Base-by-base conservation (phyloP, 805 yeast genomes). In the Wickerhamiella nectarea region DNA sequence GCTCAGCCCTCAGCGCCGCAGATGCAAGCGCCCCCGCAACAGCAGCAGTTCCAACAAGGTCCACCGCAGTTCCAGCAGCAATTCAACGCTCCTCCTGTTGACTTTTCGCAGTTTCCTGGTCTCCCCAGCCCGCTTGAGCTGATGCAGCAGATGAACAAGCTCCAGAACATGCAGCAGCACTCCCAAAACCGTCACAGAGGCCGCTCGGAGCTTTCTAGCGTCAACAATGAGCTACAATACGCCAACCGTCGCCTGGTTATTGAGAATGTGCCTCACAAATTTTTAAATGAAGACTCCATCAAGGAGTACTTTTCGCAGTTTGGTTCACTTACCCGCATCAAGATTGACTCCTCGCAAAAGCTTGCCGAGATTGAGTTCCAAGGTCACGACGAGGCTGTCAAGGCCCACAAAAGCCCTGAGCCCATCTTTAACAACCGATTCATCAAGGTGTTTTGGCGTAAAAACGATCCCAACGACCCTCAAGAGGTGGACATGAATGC, bases 371-470 rank as follows among this genome's bases (percentile, higher is more conserved):
- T 70, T n/a, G 68, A 62, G 38, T 70, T 57, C 47, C 54, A 48
- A 6, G 52, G 56, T 12, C 66, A 62, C 36, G 62, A 57, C 21
- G 50, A 57, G 47, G 75, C 75, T 2, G 55, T 52, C 8, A 57
- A 50, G 6, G 75, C 75, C 1, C 70, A 70, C 65, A 38, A 52
- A 5, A 59, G 62, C 22, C 70, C 74, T 1, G 60, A 55, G 3
- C 68, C 74, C 5, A 63, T 71, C 12, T 70, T 70, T 48, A 65
- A 63, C 43, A 71, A 71, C 58, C 63, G 75, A 41, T 69, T 70
- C 47, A 64, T 71, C 48, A 70, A 70, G 52, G 64, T 70, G 33
- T 69, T 55, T 53, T 71, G 69, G 67, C 61, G 62, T 19, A 50
- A 48, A 36, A 47, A 51, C 35, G 45, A 36, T 35, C 44, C 45